phyloP scores from a whole-genome alignment of 1,284 basidiomycete genomes.

The Naganishia albida region DNA sequence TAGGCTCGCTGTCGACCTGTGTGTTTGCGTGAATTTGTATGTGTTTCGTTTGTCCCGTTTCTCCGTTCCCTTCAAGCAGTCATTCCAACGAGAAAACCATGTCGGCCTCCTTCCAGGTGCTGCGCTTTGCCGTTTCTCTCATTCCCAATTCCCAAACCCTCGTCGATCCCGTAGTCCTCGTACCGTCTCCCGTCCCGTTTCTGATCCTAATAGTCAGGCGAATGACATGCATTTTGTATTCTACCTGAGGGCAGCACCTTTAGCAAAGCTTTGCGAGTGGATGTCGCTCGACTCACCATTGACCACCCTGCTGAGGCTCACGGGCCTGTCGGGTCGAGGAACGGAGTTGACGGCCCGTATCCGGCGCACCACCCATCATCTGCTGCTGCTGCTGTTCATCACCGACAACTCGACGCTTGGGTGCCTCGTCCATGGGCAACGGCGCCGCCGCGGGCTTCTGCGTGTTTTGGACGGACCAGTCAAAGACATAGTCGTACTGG shows the following conservation, averaged over 20 bases:
- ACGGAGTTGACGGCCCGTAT: slow-evolving; percentile 28
- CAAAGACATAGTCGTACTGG: slow-evolving; percentile 97
- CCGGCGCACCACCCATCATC: slow-evolving; percentile 9
- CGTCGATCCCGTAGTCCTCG: neutral
- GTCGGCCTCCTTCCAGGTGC: slow-evolving; percentile 25
- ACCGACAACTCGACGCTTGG: slow-evolving; percentile 35
- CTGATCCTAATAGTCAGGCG: neutral
- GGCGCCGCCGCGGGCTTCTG: slow-evolving; percentile 24
- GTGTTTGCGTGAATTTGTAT: neutral
- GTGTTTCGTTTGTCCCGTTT: slow-evolving; percentile 14
- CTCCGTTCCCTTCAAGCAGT: slow-evolving; percentile 11
- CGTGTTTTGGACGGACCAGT: slow-evolving; percentile 83
- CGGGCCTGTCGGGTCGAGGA: slow-evolving; percentile 30
- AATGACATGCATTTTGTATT: neutral
- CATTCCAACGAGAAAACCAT: slow-evolving; percentile 21
- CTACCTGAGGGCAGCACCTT: neutral
- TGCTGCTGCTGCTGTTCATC: slow-evolving; percentile 29
- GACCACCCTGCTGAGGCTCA: slow-evolving; percentile 22
- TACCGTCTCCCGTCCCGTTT: slow-evolving; percentile 1
- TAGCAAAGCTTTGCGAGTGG: neutral
- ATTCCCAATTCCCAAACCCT: neutral
- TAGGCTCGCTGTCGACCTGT: neutral
- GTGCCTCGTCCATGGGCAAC: slow-evolving; percentile 17
- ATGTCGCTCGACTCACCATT: slow-evolving; percentile 5
- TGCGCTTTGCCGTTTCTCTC: slow-evolving; percentile 9